Evolutionary conservation across 1,284 basidiomycete species (phyloP), one percentile per base, ranked within the genome.

Genomic region (Inonotus hispidus): DNA sequence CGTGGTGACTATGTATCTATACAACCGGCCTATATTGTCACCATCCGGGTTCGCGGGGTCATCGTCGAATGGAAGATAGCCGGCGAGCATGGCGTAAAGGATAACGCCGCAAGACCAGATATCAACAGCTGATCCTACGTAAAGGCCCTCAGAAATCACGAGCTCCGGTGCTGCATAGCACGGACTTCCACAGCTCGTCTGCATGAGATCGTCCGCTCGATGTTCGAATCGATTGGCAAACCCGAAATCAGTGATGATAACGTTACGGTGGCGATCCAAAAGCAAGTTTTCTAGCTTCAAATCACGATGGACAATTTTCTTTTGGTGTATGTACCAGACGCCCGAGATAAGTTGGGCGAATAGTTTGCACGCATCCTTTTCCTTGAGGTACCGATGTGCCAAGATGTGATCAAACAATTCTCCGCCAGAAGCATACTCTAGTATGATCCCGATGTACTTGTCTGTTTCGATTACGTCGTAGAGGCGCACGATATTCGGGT

Each of bases 21-120:
- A 99, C 56, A 99, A 80, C n/a, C 98, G 81, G 72, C 98, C 99
- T 81, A 99, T 99, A 77, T 99, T 99, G 78, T 99, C 95, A 61
- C 97, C 97, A 65, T 99, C 97, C 2, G 97, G 97, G 73, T 99
- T 99, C 35, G 89, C 90, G 1, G 97, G 97, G 75, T 99, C 97
- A 73, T 99, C 97, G 74, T 99, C 97, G 73, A 98, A 99, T n/a
- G 97, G 97, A 35, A 99, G 87, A 72, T 99, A 99, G 7, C 97
- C 97, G 1, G 96, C 95, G 11, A 99, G 85, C 96, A 99, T 99
- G 60, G 97, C 97, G 73, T 98, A 99, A 5, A 99, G 83, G 68
- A 99, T 99, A 66, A 99, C 97, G 65, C 97, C 97, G 68, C 97
- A 99, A 13, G 91, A 94, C 97, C 97, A 99, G 68, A 99, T 96